Percentiles rank a stretch among this genome's conserved stretches.
phyloP scores from a whole-genome alignment of 495 filamentous ascomycete genomes.

The Gamarada debralockiae region DNA sequence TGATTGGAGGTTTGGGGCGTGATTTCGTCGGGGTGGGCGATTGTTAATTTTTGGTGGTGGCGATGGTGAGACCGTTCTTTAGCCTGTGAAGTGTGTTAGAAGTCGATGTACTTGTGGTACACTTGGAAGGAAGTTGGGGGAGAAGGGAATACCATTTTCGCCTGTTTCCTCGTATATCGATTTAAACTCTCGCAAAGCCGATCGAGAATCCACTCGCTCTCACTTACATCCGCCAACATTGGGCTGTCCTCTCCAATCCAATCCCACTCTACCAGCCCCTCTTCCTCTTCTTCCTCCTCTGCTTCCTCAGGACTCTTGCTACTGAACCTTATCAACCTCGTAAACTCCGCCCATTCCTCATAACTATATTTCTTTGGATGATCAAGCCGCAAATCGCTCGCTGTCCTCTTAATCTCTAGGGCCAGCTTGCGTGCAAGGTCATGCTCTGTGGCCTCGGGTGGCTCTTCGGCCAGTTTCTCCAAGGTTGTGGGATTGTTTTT shows the following conservation, averaged over 20 bases:
- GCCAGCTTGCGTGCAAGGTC: slow-evolving; percentile 59
- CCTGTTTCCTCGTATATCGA: slow-evolving; percentile 32
- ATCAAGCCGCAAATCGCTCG: slow-evolving; percentile 47
- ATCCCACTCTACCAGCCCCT: slow-evolving; percentile 52
- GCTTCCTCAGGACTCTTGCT: slow-evolving; percentile 29
- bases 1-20: background rate
- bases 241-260: slow-evolving; percentile 69
- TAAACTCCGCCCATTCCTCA: slow-evolving; percentile 67
- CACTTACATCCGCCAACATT: slow-evolving; percentile 54
- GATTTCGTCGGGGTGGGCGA: background rate
- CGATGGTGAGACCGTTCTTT: background rate
- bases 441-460: slow-evolving; percentile 32
- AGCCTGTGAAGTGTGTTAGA: background rate
- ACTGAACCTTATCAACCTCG: slow-evolving; percentile 38
- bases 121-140: background rate
- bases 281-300: slow-evolving; percentile 36
- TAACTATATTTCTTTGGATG: slow-evolving; percentile 62
- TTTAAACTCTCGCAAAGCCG: slow-evolving; percentile 49
- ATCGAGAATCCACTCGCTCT: slow-evolving; percentile 60
- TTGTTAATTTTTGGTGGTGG: background rate
- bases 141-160: slow-evolving; percentile 19
- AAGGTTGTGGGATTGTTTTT: slow-evolving; percentile 5
- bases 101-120: background rate
- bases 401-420: slow-evolving; percentile 54
- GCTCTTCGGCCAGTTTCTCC: slow-evolving; percentile 49